Evolutionary conservation across 2,329 filamentous ascomycete species (phyloP).

Genomic region (Parascedosporium putredinis): DNA sequence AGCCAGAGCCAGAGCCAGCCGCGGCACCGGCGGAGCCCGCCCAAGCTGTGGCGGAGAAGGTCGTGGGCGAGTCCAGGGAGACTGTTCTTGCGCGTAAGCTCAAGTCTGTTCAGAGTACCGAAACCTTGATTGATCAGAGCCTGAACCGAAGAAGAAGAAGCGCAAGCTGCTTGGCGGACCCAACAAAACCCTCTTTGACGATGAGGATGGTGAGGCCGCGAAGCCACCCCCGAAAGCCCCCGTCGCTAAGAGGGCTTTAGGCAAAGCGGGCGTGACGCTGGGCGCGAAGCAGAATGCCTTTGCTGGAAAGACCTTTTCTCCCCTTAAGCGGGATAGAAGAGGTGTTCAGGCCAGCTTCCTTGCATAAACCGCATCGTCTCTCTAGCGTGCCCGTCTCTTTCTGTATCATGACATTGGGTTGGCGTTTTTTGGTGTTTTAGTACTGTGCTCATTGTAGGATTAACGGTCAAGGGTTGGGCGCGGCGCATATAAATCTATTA

Average conservation of each 20-base stretch:
- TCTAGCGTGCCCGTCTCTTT: too few relatives aligned
- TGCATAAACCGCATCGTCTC: too few relatives aligned
- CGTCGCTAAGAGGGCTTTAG: conserved; percentile 9
- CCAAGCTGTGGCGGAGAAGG: conserved; percentile 8
- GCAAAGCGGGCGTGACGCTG: conserved; percentile 16
- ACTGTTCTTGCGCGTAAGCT: background rate
- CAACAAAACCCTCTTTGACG: conserved; percentile 60
- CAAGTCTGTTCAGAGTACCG: background rate
- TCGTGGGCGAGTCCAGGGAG: background rate
- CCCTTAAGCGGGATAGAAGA: conserved; percentile 59
- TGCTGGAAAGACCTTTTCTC: conserved; percentile 43
- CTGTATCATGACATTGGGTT: too few relatives aligned
- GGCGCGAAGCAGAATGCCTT: conserved; percentile 8
- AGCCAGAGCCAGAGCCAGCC: conserved; percentile 16
- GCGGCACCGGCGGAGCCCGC: conserved; percentile 19
- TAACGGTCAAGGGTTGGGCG: too few relatives aligned
- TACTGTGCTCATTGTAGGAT: too few relatives aligned
- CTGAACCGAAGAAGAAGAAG: conserved; percentile 54
- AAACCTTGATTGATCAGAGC: conserved; percentile 14
- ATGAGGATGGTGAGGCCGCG: conserved; percentile 42
- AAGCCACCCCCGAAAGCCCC: conserved; percentile 10
- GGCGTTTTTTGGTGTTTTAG: too few relatives aligned
- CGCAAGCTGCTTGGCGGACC: conserved; percentile 57
- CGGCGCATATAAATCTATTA: too few relatives aligned
- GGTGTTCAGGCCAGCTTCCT: conserved; percentile 53